Evolutionary conservation across 108 stramenopile species (phyloP), one percentile per base, ranked within the genome.

Genomic region (Nannochloropsis gaditana): DNA sequence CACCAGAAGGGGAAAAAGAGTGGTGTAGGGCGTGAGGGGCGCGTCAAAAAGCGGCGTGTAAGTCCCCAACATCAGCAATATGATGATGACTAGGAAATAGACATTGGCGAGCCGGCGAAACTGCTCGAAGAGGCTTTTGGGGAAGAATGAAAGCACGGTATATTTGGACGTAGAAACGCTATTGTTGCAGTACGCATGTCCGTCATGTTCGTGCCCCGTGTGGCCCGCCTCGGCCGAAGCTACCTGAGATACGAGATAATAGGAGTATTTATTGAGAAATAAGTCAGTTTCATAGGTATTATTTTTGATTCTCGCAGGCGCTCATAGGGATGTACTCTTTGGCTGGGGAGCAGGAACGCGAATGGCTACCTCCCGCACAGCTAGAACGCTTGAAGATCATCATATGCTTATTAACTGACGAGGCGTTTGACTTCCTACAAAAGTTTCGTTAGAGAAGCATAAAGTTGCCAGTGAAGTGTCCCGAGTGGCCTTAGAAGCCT

Each of bases 21-120:
- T 98, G 17, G 96, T 95, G 92, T 91, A 98, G 11, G 99, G 96
- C 17, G 89, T 89, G 84, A 98, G 91, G 6, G 97, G 94, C 3
- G 96, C 94, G 21, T 91, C 85, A 87, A 95, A 96, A 73, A 83
- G 85, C 43, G 42, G 9, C 5, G 94, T 93, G 90, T 96, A 96
- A 19, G 89, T 92, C 42, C 99, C 99, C 9, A 97, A 21, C 50
- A 95, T 90, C 97, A 98, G 96, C 83, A 99, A 93, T 79, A 92
- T 45, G 15, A 94, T 94, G 42, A 99, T 95, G 84, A 94, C 89
- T 11, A 98, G 87, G 91, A 98, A 99, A 88, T 98, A 99, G 85
- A 97, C 81, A 87, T 99, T 99, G 42, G 96, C 97, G 19, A 92
- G 47, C n/a, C 91, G 80, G 50, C 90, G 87, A 87, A 92, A 92